These are phyloP conservation scores for Oryza glumipatula DNA, from an alignment of 176 grass and related monocot species.

Conservation along the genomic window DNA sequence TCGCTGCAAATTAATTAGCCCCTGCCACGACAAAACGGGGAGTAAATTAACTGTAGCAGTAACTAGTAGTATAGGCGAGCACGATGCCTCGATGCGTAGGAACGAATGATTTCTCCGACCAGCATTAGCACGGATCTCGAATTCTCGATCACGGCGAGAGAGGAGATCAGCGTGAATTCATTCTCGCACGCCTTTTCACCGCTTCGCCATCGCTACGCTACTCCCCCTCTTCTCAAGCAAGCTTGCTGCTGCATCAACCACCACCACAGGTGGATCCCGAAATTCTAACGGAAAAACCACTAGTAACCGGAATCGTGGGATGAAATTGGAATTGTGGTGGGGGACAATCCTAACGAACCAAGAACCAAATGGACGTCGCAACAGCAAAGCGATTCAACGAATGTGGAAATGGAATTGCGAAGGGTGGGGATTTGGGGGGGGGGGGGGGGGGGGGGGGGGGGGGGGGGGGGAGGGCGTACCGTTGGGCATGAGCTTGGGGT, in stretches of 20 bases:
- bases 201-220: neutral
- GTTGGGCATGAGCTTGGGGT: conserved; percentile 85
- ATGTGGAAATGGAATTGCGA: neutral
- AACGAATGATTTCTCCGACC: conserved; percentile 50
- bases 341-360: conserved; percentile 37
- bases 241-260: neutral
- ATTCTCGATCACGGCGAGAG: neutral
- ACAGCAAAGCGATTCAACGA: conserved; percentile 4
- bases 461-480: conserved; percentile 32
- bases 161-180: conserved; percentile 10
- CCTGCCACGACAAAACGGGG: neutral
- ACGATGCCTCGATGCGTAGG: conserved; percentile 17
- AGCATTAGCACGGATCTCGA: conserved; percentile 43
- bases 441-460: neutral
- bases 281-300: conserved; percentile 25
- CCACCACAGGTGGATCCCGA: neutral
- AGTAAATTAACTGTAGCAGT: conserved; percentile 6
- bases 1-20: neutral
- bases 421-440: neutral
- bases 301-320: neutral
- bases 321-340: neutral
- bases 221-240: neutral
- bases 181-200: conserved; percentile 39
- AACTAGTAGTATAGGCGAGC: neutral
- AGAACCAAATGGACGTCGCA: conserved; percentile 32